Base-by-base conservation (phyloP, 2,329 filamentous ascomycete genomes). In the Ceratocystis ficicola region DNA sequence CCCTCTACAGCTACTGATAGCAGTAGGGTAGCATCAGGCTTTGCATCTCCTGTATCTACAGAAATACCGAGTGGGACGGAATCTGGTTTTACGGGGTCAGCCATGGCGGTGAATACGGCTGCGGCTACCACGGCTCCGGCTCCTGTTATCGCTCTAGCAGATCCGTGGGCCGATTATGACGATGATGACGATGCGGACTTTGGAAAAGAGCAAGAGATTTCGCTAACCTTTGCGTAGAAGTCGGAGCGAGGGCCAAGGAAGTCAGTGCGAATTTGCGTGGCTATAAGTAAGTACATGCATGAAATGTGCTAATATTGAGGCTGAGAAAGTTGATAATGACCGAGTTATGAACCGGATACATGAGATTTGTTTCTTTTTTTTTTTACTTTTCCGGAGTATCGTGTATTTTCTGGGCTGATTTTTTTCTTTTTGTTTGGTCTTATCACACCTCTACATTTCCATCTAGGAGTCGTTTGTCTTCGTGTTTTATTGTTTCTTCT, bases 141-240 rank as follows among this genome's bases (percentile, higher is more conserved):
- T 69, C 83, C 83, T 0, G 78, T 77, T 61, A 74, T 84, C 64
- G 71, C 77, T 28, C 71, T 82, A 36, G 70, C 77, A 68, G 77
- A 93, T 80, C 82, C 88, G 0, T 93, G 89, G 89, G 85, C 82
- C 2, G 87, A 83, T 63, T 79, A 84, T 7, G 80, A 82, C 59
- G 86, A 89, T 57, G 83, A 86, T 36, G 59, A 62, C 20, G 65
- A 63, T 62, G 65, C 5, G 17, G 82, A 88, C 64, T 88, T 88
- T 76, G 86, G 85, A 20, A 81, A 83, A 71, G 87, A 90, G 74
- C 84, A 85, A 73, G 87, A 90, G 74, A 88, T 93, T 69, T 81
- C 83, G 41, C 88, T 93, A 87, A 90, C 87, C 69, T 93, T 93
- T 83, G 89, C 87, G 74, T 89, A 77, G 63, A 41, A 41, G 10